Evolutionary conservation across 306 rosid genomes (phyloP), one percentile per base, ranked within the genome.

Genomic region (Ormosia semicastrata): DNA sequence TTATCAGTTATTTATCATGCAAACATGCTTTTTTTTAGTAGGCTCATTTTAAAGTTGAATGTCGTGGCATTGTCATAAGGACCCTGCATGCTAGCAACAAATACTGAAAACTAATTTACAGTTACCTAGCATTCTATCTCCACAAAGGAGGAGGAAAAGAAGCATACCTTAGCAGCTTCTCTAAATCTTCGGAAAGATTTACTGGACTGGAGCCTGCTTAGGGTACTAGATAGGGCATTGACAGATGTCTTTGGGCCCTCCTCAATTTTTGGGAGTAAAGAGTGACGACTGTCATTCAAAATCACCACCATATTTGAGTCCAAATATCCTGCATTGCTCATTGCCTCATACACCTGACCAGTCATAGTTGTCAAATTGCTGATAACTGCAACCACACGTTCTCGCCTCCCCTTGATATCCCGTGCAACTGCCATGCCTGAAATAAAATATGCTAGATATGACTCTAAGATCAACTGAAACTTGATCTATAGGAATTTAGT

Each of bases 391-490:
- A 93, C 94, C 76, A 93, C 37, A 46, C 89, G 88, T 66, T 95
- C 98, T 81, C 90, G 86, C 73, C 94, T 93, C 75, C 99, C 98
- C 79, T 91, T 95, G 30, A 91, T 80, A 81, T 95, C 99, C 62
- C 99, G 91, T 3, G 99, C 98, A 67, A 93, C 84, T 33, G 99
- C 99, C 99, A 95, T 90, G 70, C 99, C 99, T 95, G 81, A 77
- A 86, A 83, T 69, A 41, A 47, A 70, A 83, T 36, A 73, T 40
- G 75, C 10, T 13, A 63, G 17, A 30, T 68, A 67, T 67, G 50
- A 62, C n/a, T 66, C 73, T 17, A 43, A 74, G 77, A 7, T 53
- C 32, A 52, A 7, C 66, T 54, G 46, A 78, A 82, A 60, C 76
- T 44, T 78, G 30, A 66, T 46, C 33, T 37, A 17, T 73, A 8